Percentiles rank a stretch among this genome's conserved stretches.
Conservation (phyloP, 768 basidiomycete species). For the Cystobasidiopsis lactophilus region DNA sequence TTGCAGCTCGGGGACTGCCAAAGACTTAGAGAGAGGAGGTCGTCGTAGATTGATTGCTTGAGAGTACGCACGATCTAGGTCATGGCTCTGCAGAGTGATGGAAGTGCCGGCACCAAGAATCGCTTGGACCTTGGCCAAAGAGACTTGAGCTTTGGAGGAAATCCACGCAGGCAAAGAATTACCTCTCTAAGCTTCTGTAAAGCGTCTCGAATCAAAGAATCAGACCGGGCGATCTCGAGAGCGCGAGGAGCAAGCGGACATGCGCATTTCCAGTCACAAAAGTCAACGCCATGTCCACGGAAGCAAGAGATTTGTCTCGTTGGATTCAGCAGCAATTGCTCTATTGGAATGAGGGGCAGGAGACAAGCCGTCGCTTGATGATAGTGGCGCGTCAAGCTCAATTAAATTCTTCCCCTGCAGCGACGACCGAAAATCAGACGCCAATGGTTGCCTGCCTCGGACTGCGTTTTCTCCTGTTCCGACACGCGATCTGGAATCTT, state of each 20-base stretch:
- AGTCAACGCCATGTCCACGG: background rate
- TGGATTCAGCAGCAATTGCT: too few relatives aligned
- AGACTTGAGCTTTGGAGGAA: background rate
- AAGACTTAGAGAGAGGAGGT: background rate
- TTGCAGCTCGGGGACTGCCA: constrained; percentile 73
- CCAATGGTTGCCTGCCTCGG: too few relatives aligned
- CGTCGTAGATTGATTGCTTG: background rate
- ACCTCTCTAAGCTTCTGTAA: background rate
- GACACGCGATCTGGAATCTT: too few relatives aligned
- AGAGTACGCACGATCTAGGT: background rate
- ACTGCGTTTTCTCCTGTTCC: too few relatives aligned
- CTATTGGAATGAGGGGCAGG: too few relatives aligned
- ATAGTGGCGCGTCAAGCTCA: too few relatives aligned
- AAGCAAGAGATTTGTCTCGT: too few relatives aligned
- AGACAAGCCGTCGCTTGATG: too few relatives aligned
- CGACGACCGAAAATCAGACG: too few relatives aligned
- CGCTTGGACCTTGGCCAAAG: background rate
- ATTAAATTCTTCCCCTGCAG: too few relatives aligned
- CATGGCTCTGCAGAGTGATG: background rate
- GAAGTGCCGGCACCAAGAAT: background rate
- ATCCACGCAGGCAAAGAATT: background rate
- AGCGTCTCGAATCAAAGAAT: too few relatives aligned
- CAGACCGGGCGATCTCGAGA: too few relatives aligned
- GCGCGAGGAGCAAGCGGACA: background rate
- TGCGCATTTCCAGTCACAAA: background rate